Evolutionary conservation across 2,329 filamentous ascomycete species (phyloP).

Genomic region (Diaporthe humulicola): DNA sequence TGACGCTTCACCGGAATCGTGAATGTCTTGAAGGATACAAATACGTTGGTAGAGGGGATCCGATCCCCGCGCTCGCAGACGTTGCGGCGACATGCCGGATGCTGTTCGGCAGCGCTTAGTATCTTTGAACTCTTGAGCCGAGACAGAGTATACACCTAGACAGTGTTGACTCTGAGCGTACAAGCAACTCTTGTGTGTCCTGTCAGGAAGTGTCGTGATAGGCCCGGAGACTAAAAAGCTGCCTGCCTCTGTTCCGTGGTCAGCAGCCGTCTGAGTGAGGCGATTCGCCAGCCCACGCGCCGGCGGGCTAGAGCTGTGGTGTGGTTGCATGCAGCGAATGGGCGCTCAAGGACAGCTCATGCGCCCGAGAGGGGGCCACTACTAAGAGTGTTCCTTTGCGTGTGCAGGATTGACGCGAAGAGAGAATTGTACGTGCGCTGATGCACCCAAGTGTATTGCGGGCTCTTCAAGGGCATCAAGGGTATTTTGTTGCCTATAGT

Average conservation of each 20-base stretch:
- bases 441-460: neutral
- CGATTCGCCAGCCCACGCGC: slow-evolving; percentile 24
- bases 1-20: neutral
- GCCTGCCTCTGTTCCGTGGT: neutral
- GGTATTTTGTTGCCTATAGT: neutral
- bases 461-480: neutral
- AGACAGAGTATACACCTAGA: neutral
- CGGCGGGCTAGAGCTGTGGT: neutral
- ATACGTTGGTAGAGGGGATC: neutral
- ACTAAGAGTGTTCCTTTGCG: neutral
- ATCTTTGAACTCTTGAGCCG: neutral
- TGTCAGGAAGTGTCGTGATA: slow-evolving; percentile 33
- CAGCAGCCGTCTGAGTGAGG: slow-evolving; percentile 4
- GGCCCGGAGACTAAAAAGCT: slow-evolving; percentile 15
- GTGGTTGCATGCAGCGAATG: slow-evolving; percentile 37
- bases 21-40: neutral
- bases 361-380: neutral
- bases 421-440: neutral
- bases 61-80: neutral
- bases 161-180: neutral
- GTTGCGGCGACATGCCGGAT: neutral
- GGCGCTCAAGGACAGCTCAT: slow-evolving; percentile 9
- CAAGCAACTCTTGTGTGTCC: slow-evolving; percentile 21
- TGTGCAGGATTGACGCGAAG: neutral
- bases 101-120: neutral